These are phyloP conservation scores for Hypoxylon sp. DNA, from an alignment of 2,329 filamentous ascomycete species.

Conservation along the genomic window DNA sequence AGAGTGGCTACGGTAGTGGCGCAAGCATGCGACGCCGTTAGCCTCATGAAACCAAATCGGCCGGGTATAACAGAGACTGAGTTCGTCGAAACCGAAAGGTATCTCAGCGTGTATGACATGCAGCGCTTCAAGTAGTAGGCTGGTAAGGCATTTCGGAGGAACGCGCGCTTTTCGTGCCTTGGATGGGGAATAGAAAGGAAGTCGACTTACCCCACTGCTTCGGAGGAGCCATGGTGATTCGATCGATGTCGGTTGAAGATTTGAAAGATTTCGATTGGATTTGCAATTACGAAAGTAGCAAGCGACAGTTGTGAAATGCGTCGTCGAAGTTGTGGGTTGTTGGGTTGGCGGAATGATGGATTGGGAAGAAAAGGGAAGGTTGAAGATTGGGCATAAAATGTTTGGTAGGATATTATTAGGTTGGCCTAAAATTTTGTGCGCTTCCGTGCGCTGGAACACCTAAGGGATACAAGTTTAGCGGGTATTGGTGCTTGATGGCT, in stretches of 20 bases:
- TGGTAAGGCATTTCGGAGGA: slow-evolving; percentile 21
- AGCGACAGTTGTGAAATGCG: slow-evolving; percentile 10
- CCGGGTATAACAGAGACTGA: slow-evolving; percentile 21
- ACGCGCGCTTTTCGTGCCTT: slow-evolving; percentile 26
- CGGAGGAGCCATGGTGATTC: slow-evolving; percentile 47
- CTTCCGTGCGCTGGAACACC: slow-evolving; percentile 16
- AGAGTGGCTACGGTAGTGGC: slow-evolving; percentile 21
- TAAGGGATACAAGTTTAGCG: slow-evolving; percentile 11
- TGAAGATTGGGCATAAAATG: slow-evolving; percentile 33
- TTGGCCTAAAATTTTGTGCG: slow-evolving; percentile 37
- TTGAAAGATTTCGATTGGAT: neutral
- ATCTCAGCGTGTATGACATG: too few species aligned
- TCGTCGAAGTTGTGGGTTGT: slow-evolving; percentile 10
- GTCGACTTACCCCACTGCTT: slow-evolving; percentile 53
- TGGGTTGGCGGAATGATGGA: slow-evolving; percentile 9
- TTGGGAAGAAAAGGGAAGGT: slow-evolving; percentile 5
- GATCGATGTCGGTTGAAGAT: slow-evolving; percentile 5
- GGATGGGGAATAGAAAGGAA: slow-evolving; percentile 12
- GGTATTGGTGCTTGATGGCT: slow-evolving; percentile 15
- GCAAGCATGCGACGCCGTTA: slow-evolving; percentile 33
- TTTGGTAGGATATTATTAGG: slow-evolving; percentile 11
- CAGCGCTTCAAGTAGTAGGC: too few species aligned
- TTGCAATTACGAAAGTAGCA: slow-evolving; percentile 1
- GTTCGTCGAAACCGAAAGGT: too few species aligned
- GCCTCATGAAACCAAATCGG: slow-evolving; percentile 36